Evolutionary conservation across 257 asterid species (phyloP).

Genomic region (Solanum tarapatanum): DNA sequence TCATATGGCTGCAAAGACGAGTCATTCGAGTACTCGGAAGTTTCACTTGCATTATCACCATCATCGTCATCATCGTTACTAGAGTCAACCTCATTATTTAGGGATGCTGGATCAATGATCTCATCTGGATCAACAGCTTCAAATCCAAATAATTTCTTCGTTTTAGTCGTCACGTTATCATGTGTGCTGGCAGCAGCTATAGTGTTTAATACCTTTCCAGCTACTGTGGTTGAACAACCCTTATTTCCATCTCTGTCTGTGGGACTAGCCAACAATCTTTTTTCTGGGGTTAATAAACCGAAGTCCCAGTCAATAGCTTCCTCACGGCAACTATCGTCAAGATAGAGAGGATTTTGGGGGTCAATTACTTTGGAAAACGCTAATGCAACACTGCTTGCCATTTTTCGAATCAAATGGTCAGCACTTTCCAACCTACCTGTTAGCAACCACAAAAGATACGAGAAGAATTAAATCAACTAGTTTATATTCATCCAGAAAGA

Average conservation of each 20-base stretch:
- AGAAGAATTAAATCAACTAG: background rate
- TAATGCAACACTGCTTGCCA: conserved; percentile 89
- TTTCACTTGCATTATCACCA: conserved; percentile 52
- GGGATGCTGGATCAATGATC: conserved; percentile 67
- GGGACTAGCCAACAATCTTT: conserved; percentile 12
- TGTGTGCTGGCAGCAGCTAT: conserved; percentile 17
- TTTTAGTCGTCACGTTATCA: conserved; percentile 15
- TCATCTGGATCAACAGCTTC: conserved; percentile 75
- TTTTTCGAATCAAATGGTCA: conserved; percentile 66
- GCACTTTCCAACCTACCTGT: conserved; percentile 94
- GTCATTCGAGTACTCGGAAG: conserved; percentile 53
- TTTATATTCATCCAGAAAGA: background rate
- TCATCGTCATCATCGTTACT: conserved; percentile 46
- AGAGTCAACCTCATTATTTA: conserved; percentile 26
- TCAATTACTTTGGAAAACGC: conserved; percentile 76
- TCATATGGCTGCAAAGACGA: conserved; percentile 78
- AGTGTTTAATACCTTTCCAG: conserved; percentile 21
- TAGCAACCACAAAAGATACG: conserved; percentile 11
- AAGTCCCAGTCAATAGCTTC: conserved; percentile 85
- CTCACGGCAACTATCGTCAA: conserved; percentile 60
- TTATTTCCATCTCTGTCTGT: conserved; percentile 21
- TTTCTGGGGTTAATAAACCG: conserved; percentile 36
- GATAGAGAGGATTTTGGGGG: conserved; percentile 88
- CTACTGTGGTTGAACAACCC: conserved; percentile 5
- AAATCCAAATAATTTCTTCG: conserved; percentile 24